Evolutionary conservation across 441 rosid genomes (phyloP).

Genomic region (Kokia cookei): DNA sequence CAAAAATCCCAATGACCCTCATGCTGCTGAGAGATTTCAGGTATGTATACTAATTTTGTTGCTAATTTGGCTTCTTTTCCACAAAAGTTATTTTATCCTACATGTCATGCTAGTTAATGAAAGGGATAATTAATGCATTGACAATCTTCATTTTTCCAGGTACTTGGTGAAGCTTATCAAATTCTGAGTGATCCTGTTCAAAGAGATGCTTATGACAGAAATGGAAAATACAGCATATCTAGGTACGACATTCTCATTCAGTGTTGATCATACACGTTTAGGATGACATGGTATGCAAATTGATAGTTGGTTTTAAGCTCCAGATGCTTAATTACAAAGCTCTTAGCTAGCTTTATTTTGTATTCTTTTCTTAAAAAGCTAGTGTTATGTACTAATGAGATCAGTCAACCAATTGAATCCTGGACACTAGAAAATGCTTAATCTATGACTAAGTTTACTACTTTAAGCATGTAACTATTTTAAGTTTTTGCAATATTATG

Average conservation of each 20-base stretch:
- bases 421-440: background rate
- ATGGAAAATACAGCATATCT: constrained; percentile 56
- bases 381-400: background rate
- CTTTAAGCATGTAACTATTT: background rate
- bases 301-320: background rate
- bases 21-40: constrained; percentile 85
- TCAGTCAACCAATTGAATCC: background rate
- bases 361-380: too few species aligned
- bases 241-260: constrained; percentile 29
- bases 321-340: background rate
- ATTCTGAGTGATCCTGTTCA: constrained; percentile 77
- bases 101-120: background rate
- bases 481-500: too few species aligned
- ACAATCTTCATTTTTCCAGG: constrained; percentile 34
- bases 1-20: constrained; percentile 85
- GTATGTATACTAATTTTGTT: constrained; percentile 18
- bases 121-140: background rate
- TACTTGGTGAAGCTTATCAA: constrained; percentile 88
- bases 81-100: background rate
- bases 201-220: constrained; percentile 70
- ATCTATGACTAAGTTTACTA: background rate
- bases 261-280: background rate
- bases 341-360: background rate
- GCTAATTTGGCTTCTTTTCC: background rate
- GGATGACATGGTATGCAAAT: background rate